These are phyloP conservation scores for Phytophthora rubi DNA, from an alignment of 352 stramenopile genomes.

Conservation along the genomic window DNA sequence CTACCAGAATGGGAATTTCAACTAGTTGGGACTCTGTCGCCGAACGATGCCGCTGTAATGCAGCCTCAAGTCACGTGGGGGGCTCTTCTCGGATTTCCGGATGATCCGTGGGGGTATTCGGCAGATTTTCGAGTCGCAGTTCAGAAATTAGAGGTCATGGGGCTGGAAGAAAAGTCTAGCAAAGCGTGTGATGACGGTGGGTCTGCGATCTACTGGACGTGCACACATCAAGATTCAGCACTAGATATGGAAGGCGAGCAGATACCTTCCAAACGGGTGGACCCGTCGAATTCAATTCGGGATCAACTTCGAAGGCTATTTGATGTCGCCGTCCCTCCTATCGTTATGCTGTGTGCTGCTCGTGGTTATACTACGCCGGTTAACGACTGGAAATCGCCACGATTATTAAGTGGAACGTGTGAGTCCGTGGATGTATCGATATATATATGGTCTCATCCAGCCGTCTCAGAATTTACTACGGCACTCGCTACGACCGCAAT, in stretches of 20 bases:
- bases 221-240: not conserved
- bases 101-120: too few relatives aligned
- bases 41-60: too few relatives aligned
- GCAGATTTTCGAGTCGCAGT: too few relatives aligned
- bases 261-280: not conserved
- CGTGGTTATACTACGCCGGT: not conserved
- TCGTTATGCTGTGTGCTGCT: not conserved
- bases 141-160: too few relatives aligned
- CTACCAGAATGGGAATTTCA: too few relatives aligned
- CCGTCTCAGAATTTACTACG: not conserved
- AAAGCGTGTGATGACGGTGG: too few relatives aligned
- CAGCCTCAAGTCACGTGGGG: too few relatives aligned
- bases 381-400: not conserved
- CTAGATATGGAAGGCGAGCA: not conserved
- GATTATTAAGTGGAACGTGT: not conserved
- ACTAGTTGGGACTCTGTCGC: too few relatives aligned
- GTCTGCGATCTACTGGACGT: too few relatives aligned
- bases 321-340: not conserved
- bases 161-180: too few relatives aligned
- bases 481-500: not conserved
- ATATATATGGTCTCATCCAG: not conserved
- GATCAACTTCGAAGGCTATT: not conserved
- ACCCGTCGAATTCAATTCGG: not conserved
- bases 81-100: too few relatives aligned
- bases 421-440: not conserved